phyloP scores from a whole-genome alignment of 164 flowering plant species.

The Magnolia kwangsiensis region DNA sequence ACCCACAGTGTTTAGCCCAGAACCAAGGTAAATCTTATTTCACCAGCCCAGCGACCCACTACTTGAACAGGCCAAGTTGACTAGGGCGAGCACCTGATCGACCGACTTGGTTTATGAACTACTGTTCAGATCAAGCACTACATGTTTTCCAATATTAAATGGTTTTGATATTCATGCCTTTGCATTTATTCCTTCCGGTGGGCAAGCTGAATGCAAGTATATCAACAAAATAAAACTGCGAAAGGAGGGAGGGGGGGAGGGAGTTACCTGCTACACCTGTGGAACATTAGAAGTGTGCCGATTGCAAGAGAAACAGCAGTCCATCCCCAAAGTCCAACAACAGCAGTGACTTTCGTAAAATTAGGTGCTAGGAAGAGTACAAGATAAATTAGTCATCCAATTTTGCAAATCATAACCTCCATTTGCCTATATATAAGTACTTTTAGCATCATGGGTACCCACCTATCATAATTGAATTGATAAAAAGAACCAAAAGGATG shows the following conservation, averaged over 20 bases:
- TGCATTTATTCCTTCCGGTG: neutral
- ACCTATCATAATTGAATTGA: constrained; percentile 77
- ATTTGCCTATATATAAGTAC: neutral
- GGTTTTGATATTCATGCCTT: neutral
- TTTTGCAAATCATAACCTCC: constrained; percentile 5
- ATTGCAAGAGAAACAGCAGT: constrained; percentile 59
- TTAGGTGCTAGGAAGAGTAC: constrained; percentile 47
- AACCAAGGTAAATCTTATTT: no score
- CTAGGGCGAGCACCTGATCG: no score
- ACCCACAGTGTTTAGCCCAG: no score
- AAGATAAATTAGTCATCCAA: constrained; percentile 5
- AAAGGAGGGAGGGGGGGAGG: neutral
- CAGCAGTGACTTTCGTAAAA: constrained; percentile 78
- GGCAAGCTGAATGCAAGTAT: neutral
- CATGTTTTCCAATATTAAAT: no score
- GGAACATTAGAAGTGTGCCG: constrained; percentile 63
- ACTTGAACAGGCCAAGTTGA: no score
- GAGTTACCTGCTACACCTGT: constrained; percentile 79
- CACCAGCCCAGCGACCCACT: no score
- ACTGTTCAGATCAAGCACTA: no score
- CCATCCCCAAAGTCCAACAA: constrained; percentile 96
- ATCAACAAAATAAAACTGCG: neutral
- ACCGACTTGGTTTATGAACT: no score
- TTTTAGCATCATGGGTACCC: constrained; percentile 17
- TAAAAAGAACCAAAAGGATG: constrained; percentile 51